phyloP scores from a whole-genome alignment of 306 rosid genomes.

The Begonia peltatifolia region DNA sequence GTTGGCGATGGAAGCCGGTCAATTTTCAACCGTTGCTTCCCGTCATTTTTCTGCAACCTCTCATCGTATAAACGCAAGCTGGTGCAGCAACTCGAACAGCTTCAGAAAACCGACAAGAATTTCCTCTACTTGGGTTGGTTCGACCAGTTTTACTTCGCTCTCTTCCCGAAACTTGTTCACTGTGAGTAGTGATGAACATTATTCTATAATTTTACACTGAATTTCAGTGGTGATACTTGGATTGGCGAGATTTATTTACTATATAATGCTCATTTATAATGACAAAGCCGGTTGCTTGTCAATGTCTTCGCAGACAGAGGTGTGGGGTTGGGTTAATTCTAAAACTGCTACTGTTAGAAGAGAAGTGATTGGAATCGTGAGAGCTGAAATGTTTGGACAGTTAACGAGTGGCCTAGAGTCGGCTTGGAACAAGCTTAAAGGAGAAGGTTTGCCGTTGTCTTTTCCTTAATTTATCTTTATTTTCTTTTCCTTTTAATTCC shows the following conservation, averaged over 20 bases:
- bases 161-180: constrained; percentile 58
- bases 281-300: background rate
- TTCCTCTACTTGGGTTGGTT: constrained; percentile 31
- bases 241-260: background rate
- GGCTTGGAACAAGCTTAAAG: constrained; percentile 95
- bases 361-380: constrained; percentile 41
- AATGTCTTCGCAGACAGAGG: constrained; percentile 42
- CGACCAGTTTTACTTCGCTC: constrained; percentile 23
- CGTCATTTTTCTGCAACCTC: constrained; percentile 46
- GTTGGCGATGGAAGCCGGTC: constrained; percentile 57
- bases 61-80: constrained; percentile 19
- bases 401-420: constrained; percentile 81
- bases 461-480: background rate
- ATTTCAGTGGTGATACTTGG: constrained; percentile 1
- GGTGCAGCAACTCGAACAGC: constrained; percentile 14
- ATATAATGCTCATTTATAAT: background rate
- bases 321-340: constrained; percentile 82
- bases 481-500: constrained; percentile 2
- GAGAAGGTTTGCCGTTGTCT: constrained; percentile 51
- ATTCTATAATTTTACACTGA: no score
- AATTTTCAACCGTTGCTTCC: constrained; percentile 43
- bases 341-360: constrained; percentile 24
- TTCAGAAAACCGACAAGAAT: constrained; percentile 19
- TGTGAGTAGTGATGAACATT: constrained; percentile 26
- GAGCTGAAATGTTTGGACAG: constrained; percentile 97